Base-by-base conservation (phyloP, 2,329 filamentous ascomycete genomes). In the Hirsutella thompsonii region DNA sequence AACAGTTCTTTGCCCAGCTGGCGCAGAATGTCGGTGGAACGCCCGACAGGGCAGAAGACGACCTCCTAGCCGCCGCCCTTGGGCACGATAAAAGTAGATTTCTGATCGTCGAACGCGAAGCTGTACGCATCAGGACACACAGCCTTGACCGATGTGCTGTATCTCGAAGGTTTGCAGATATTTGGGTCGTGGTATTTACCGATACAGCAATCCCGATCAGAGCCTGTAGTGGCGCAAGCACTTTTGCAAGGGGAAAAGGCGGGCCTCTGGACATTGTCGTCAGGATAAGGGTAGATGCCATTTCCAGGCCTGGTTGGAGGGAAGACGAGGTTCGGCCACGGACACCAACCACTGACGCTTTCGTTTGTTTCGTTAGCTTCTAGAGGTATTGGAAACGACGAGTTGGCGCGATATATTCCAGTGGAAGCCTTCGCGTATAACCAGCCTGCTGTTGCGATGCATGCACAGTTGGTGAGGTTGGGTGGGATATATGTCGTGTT, bases 71-170 rank as follows among this genome's bases (percentile, higher is more conserved):
- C 83, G 19, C 81, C 83, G 16, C 85, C 84, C 10, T 59, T 67
- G 2, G 76, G 76, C 29, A 80, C 66, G 49, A 77, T 75, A 50
- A 80, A 81, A 0, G 76, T 80, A 14, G 70, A 74, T 23, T 64
- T 63, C 45, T 66, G 61, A 52, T 79, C 73, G 48, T 77, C 72
- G 57, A 75, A 76, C 39, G 82, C 79, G 56, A 75, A 93, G 53
- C 81, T 86, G 62, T 92, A 93, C 3, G 85, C 85, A 60, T 93
- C 86, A 1, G 86, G 85, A 55, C 86, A 93, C 11, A 90, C 71
- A 3, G 62, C 63, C 64, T 93, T 92, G 40, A 83, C 82, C 10
- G 68, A 67, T 44, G 67, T 73, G 48, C 79, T 79, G 62, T 89
- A 92, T 33, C 73, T 61, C 39, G 78, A 78, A 3, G 81, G 78